These are phyloP conservation scores for Mortierella antarctica DNA, from an alignment of 192 early-diverging fungal species.

Conservation along the genomic window DNA sequence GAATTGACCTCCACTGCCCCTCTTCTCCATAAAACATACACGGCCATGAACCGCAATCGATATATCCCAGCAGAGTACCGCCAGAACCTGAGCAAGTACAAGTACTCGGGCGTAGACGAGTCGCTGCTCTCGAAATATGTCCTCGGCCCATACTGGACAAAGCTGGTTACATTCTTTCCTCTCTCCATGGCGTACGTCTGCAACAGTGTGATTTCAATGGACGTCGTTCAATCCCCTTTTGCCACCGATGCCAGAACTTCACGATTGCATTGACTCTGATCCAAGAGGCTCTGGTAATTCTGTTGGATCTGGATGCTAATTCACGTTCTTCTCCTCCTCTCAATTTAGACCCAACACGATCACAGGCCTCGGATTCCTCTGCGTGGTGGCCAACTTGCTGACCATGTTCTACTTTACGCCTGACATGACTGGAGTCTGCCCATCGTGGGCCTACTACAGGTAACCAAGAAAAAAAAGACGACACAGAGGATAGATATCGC, in stretches of 20 bases:
- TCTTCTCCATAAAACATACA: not conserved
- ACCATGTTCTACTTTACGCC: conserved; percentile 80
- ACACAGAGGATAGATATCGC: not conserved
- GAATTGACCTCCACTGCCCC: not conserved
- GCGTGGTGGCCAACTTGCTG: conserved; percentile 78
- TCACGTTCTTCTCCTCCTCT: not conserved
- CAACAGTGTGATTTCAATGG: not conserved
- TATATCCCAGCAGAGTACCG: conserved; percentile 71
- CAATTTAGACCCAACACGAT: conserved; percentile 84
- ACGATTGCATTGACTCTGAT: not conserved
- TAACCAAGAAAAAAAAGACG: conserved; percentile 44
- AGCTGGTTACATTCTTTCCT: conserved; percentile 86
- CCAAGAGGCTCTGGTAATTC: not conserved
- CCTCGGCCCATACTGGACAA: conserved; percentile 89
- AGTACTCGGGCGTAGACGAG: conserved; percentile 90
- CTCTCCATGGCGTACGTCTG: conserved; percentile 79
- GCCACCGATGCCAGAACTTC: too few species aligned
- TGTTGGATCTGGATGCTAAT: not conserved
- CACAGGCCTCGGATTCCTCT: conserved; percentile 86
- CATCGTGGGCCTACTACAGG: conserved; percentile 86
- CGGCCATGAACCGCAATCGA: conserved; percentile 15
- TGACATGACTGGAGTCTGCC: conserved; percentile 74
- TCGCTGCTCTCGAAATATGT: conserved; percentile 78
- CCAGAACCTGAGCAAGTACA: conserved; percentile 83
- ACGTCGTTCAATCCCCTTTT: not conserved